Evolutionary conservation across 2,329 filamentous ascomycete species (phyloP).

Genomic region (Calycina marina): DNA sequence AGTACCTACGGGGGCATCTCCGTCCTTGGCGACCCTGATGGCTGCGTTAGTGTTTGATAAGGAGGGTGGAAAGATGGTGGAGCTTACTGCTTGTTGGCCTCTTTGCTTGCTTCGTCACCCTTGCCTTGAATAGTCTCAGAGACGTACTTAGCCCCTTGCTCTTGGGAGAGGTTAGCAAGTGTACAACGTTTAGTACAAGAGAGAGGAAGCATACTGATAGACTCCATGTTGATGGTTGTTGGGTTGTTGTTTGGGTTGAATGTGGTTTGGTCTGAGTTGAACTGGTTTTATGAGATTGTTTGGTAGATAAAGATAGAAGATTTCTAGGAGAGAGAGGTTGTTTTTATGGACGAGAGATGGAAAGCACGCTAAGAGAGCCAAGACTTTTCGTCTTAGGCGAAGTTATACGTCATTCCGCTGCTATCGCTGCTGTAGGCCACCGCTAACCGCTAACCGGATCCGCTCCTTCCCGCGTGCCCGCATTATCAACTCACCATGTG

Average conservation of each 20-base stretch:
- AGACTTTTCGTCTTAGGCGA: too few species aligned
- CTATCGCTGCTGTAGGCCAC: too few species aligned
- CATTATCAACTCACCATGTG: too few species aligned
- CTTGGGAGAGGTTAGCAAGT: constrained; percentile 1
- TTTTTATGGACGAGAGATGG: too few species aligned
- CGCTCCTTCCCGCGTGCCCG: too few species aligned
- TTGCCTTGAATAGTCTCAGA: constrained; percentile 34
- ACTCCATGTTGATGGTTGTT: constrained; percentile 15
- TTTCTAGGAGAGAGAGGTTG: neutral
- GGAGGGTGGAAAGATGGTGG: neutral
- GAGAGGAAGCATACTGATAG: constrained; percentile 11
- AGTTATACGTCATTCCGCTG: too few species aligned
- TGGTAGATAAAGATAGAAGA: neutral
- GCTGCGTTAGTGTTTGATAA: neutral
- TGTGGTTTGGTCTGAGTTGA: neutral
- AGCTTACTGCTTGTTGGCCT: constrained; percentile 33
- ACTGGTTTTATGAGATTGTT: neutral
- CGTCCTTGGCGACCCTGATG: constrained; percentile 30
- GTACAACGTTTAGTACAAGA: neutral
- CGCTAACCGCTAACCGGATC: too few species aligned
- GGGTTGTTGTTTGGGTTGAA: constrained; percentile 2
- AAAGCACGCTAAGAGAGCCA: too few species aligned
- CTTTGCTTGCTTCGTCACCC: constrained; percentile 32
- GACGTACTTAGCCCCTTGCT: constrained; percentile 37
- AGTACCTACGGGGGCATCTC: constrained; percentile 26